phyloP scores from a whole-genome alignment of 495 filamentous ascomycete genomes.

The Letharia columbiana region DNA sequence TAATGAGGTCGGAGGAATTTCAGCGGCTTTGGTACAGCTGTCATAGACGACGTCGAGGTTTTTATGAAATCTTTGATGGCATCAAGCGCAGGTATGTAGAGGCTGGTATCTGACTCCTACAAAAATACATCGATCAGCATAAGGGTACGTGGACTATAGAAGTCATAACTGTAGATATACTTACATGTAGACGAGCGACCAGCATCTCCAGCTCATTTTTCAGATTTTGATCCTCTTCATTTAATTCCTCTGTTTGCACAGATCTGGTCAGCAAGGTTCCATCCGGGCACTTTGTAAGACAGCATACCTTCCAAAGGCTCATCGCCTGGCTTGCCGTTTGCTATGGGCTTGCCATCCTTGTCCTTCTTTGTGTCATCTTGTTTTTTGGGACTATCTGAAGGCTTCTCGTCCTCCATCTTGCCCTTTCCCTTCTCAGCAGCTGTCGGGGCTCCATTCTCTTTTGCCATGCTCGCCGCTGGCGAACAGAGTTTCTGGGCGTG shows the following conservation, averaged over 20 bases:
- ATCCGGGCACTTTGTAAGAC: not conserved
- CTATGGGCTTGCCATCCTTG: slow-evolving; percentile 56
- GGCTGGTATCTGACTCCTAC: slow-evolving; percentile 75
- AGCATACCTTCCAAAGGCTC: slow-evolving; percentile 48
- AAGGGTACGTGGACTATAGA: not conserved
- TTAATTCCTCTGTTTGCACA: slow-evolving; percentile 68
- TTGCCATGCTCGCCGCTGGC: slow-evolving; percentile 56
- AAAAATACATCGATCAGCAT: slow-evolving; percentile 17
- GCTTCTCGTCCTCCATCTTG: slow-evolving; percentile 62
- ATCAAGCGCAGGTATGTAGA: slow-evolving; percentile 87
- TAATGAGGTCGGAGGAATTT: slow-evolving; percentile 98
- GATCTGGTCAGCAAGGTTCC: slow-evolving; percentile 15
- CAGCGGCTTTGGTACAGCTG: slow-evolving; percentile 92
- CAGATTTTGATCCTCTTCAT: slow-evolving; percentile 94
- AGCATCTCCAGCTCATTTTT: slow-evolving; percentile 99
- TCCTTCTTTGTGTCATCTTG: slow-evolving; percentile 56
- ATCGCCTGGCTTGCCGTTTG: slow-evolving; percentile 69
- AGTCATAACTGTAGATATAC: slow-evolving; percentile 30
- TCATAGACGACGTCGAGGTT: slow-evolving; percentile 98
- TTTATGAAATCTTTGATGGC: slow-evolving; percentile 96
- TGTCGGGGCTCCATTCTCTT: slow-evolving; percentile 80
- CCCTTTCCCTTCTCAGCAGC: slow-evolving; percentile 90
- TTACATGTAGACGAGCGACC: slow-evolving; percentile 77
- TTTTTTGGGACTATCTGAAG: slow-evolving; percentile 51
- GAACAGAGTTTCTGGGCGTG: not conserved